Evolutionary conservation across 768 basidiomycete genomes (phyloP).

Genomic region (Dioszegia hungarica): DNA sequence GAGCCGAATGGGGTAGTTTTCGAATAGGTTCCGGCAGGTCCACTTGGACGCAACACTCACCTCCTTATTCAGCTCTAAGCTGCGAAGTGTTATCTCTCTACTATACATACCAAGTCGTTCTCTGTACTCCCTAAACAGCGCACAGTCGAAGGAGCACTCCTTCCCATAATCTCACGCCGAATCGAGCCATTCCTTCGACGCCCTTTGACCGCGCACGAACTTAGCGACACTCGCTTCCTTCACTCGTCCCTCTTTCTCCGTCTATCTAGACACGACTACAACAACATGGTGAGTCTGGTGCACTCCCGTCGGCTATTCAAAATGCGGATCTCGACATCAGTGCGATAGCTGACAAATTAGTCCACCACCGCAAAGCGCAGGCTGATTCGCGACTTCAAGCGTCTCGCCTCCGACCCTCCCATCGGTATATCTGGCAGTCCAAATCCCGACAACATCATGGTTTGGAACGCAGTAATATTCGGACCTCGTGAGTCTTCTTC

Average conservation of each 20-base stretch:
- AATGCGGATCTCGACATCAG: too few species aligned
- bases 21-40: background rate
- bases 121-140: too few species aligned
- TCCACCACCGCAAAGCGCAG: conserved; percentile 91
- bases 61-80: too few species aligned
- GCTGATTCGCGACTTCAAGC: conserved; percentile 96
- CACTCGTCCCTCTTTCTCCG: background rate
- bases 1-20: background rate
- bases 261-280: too few species aligned
- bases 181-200: too few species aligned
- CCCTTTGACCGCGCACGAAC: too few species aligned
- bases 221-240: background rate
- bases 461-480: conserved; percentile 99
- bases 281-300: background rate
- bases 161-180: too few species aligned
- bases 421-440: conserved; percentile 95
- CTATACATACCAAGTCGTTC: too few species aligned
- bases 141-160: too few species aligned
- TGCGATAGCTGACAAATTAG: conserved; percentile 53
- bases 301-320: too few species aligned
- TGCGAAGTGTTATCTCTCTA: too few species aligned
- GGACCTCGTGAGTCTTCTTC: conserved; percentile 70
- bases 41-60: too few species aligned
- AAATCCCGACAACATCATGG: conserved; percentile 97
- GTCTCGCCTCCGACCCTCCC: conserved; percentile 88